Evolutionary conservation across 306 rosid genomes (phyloP).

Genomic region (Arachis stenosperma): DNA sequence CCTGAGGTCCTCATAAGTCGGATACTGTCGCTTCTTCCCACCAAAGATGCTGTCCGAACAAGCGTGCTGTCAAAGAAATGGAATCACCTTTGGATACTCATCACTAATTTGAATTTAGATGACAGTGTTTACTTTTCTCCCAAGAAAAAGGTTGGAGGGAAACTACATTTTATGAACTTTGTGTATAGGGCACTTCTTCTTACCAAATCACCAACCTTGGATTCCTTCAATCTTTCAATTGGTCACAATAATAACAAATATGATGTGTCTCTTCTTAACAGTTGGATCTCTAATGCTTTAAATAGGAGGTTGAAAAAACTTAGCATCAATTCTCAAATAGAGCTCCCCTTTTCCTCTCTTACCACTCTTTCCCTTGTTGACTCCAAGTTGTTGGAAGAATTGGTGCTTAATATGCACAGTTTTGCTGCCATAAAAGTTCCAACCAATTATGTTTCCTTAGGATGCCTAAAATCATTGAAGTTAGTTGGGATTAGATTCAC

Average conservation of each 20-base stretch:
- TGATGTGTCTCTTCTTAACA: neutral
- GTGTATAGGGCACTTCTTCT: slow-evolving; percentile 19
- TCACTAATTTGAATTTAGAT: slow-evolving; percentile 31
- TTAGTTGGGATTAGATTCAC: neutral
- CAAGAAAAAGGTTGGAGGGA: neutral
- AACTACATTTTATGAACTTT: neutral
- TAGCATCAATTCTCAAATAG: neutral
- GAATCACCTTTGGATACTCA: slow-evolving; percentile 11
- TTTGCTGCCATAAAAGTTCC: neutral
- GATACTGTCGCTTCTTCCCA: slow-evolving; percentile 11
- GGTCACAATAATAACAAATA: neutral
- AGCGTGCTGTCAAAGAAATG: slow-evolving; percentile 35
- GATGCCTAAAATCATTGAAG: slow-evolving; percentile 2
- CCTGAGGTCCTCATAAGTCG: slow-evolving; percentile 3
- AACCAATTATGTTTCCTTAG: neutral
- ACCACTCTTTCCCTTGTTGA: slow-evolving; percentile 6
- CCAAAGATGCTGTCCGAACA: slow-evolving; percentile 31
- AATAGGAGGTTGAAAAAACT: neutral
- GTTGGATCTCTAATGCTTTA: slow-evolving; percentile 29
- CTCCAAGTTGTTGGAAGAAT: neutral
- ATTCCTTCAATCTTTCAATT: neutral
- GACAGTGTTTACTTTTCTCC: neutral
- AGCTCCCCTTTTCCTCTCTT: neutral
- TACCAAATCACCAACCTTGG: neutral
- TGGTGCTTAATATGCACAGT: neutral